Conservation (phyloP, 352 stramenopile species). For the Phytophthora megakarya region DNA sequence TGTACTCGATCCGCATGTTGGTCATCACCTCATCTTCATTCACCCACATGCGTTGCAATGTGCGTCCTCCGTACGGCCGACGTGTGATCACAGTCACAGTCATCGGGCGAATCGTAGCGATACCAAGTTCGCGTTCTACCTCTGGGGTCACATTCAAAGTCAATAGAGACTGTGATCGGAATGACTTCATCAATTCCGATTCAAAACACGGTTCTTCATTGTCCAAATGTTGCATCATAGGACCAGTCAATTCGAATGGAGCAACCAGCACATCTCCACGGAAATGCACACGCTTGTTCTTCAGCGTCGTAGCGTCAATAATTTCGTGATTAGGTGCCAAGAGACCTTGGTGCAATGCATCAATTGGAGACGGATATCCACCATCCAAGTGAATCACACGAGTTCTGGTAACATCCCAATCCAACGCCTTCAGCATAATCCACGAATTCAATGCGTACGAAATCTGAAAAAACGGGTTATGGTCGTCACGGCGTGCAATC, state of each 20-base stretch:
- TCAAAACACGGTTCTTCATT: constrained; percentile 61
- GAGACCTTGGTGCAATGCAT: constrained; percentile 47
- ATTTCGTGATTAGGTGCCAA: constrained; percentile 37
- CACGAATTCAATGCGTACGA: constrained; percentile 48
- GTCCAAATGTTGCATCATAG: constrained; percentile 78
- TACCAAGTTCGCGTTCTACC: constrained; percentile 30
- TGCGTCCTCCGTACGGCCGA: constrained; percentile 51
- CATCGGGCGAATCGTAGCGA: constrained; percentile 27
- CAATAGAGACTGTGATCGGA: constrained; percentile 45
- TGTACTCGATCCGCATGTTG: constrained; percentile 52
- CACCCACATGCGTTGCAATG: constrained; percentile 61
- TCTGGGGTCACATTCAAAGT: constrained; percentile 39
- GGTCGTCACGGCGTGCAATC: constrained; percentile 49
- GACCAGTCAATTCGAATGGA: constrained; percentile 56
- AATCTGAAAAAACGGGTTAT: constrained; percentile 66
- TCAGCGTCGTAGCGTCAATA: constrained; percentile 37
- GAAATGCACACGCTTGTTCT: constrained; percentile 45
- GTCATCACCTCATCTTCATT: constrained; percentile 66
- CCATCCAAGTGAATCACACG: constrained; percentile 53
- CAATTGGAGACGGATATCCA: constrained; percentile 45
- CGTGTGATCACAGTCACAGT: constrained; percentile 69
- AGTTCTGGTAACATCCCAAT: constrained; percentile 40
- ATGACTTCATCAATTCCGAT: constrained; percentile 57
- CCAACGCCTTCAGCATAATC: constrained; percentile 40
- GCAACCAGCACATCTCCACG: constrained; percentile 54